phyloP scores from a whole-genome alignment of 768 basidiomycete genomes.

The Suillus americanus region DNA sequence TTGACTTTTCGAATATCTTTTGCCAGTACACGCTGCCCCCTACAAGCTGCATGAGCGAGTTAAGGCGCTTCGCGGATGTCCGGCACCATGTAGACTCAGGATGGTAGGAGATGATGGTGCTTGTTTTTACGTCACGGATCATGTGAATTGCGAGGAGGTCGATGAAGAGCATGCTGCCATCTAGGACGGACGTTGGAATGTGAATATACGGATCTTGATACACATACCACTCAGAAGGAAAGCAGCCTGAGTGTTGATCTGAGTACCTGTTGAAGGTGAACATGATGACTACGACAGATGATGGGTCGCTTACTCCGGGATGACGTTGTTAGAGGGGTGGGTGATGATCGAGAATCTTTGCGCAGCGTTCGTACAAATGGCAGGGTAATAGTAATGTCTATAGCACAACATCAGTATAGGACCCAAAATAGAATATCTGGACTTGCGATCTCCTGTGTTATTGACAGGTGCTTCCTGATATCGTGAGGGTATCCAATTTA shows the following conservation, averaged over 20 bases:
- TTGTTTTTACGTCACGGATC: slow-evolving; percentile 32
- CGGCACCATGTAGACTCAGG: slow-evolving; percentile 15
- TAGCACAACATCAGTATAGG: background rate
- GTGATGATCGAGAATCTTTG: slow-evolving; percentile 14
- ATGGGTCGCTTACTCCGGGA: background rate
- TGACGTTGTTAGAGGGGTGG: background rate
- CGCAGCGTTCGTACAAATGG: slow-evolving; percentile 47
- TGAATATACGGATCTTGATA: slow-evolving; percentile 2
- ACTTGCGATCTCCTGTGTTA: slow-evolving; percentile 52
- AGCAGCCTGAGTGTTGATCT: slow-evolving; percentile 54
- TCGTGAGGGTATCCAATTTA: slow-evolving; percentile 68
- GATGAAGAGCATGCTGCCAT: slow-evolving; percentile 25
- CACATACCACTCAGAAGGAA: slow-evolving; percentile 36
- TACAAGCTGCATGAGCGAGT: slow-evolving; percentile 28
- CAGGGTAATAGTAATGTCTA: slow-evolving; percentile 58
- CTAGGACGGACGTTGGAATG: slow-evolving; percentile 13
- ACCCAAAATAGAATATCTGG: slow-evolving; percentile 3
- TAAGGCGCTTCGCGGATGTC: slow-evolving; percentile 24
- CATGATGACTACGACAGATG: slow-evolving; percentile 8
- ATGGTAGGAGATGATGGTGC: slow-evolving; percentile 31
- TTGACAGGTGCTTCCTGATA: slow-evolving; percentile 49
- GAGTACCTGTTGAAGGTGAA: background rate
- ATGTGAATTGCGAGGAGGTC: slow-evolving; percentile 57
- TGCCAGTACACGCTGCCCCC: slow-evolving; percentile 33
- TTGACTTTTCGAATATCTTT: slow-evolving; percentile 23